Percentiles rank a stretch among this genome's conserved stretches.
These are phyloP conservation scores for Rosa rugosa DNA, from an alignment of 306 rosid species.

Conservation along the genomic window DNA sequence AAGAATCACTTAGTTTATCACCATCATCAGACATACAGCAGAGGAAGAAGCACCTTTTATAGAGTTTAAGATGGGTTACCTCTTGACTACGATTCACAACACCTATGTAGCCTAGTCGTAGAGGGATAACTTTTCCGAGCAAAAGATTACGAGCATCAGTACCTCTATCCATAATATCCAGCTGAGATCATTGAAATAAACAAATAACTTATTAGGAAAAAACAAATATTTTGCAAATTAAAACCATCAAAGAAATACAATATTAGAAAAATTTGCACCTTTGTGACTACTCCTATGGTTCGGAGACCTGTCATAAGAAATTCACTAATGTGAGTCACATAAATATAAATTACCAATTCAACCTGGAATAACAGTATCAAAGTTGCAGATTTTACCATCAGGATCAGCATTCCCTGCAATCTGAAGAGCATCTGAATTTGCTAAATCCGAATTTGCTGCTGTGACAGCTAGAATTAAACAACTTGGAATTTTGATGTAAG, in stretches of 20 bases:
- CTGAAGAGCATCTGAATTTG: constrained; percentile 99
- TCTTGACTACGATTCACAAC: constrained; percentile 99
- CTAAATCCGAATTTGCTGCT: constrained; percentile 96
- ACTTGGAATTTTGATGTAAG: constrained; percentile 80
- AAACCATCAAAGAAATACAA: not conserved
- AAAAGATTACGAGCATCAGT: constrained; percentile 96
- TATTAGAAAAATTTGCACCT: constrained; percentile 49
- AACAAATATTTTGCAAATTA: not conserved
- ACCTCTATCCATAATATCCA: constrained; percentile 99
- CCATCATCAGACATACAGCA: not conserved
- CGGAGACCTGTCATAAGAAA: constrained; percentile 68
- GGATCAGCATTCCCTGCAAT: constrained; percentile 99
- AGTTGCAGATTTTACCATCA: constrained; percentile 58
- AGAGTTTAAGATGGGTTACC: constrained; percentile 49
- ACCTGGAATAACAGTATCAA: constrained; percentile 27
- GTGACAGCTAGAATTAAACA: constrained; percentile 97
- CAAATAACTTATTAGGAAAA: constrained; percentile 35
- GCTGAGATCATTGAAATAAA: constrained; percentile 39
- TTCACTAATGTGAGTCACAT: constrained; percentile 15
- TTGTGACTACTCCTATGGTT: constrained; percentile 93
- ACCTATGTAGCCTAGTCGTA: constrained; percentile 94
- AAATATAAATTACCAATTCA: constrained; percentile 10
- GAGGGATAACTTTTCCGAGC: constrained; percentile 94
- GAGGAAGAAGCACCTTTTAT: not conserved
- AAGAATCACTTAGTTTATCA: not conserved